phyloP scores from a whole-genome alignment of 371 early-diverging fungal genomes.

The Mortierella sp. region DNA sequence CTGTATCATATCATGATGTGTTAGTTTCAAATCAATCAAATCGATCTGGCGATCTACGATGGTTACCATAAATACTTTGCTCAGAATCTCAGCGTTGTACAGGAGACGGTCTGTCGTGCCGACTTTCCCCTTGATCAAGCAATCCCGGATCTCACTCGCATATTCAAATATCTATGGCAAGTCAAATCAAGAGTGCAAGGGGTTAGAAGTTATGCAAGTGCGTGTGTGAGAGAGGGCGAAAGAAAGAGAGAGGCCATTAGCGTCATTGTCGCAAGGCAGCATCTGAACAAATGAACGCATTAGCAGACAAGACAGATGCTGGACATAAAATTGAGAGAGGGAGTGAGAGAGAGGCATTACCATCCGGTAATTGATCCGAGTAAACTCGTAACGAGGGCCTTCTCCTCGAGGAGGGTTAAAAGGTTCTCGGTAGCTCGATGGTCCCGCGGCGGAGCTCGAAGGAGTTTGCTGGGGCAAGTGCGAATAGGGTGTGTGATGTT shows the following conservation, averaged over 20 bases:
- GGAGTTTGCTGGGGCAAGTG: slow-evolving; percentile 1
- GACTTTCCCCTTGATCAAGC: slow-evolving; percentile 48
- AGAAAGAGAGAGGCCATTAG: slow-evolving; percentile 10
- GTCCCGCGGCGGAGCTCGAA: neutral
- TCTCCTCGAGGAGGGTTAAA: slow-evolving; percentile 2
- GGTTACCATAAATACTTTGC: slow-evolving; percentile 54
- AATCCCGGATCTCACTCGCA: slow-evolving; percentile 52
- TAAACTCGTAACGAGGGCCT: slow-evolving; percentile 38
- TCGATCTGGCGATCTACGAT: neutral
- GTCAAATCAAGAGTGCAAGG: neutral
- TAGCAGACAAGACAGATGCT: neutral
- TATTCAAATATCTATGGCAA: slow-evolving; percentile 49
- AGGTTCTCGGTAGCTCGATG: slow-evolving; percentile 8
- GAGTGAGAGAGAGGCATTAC: slow-evolving; percentile 13
- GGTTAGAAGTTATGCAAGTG: neutral
- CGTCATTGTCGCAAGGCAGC: neutral
- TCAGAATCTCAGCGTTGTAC: slow-evolving; percentile 53
- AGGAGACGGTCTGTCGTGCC: slow-evolving; percentile 48
- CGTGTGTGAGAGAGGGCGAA: neutral
- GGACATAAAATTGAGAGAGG: too few species aligned
- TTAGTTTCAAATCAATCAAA: neutral
- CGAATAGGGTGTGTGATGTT: neutral
- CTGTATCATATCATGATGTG: neutral
- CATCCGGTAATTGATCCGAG: slow-evolving; percentile 42
- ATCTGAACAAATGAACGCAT: neutral